Conservation (phyloP, 768 basidiomycete species). For the Kwoniella dendrophila region DNA sequence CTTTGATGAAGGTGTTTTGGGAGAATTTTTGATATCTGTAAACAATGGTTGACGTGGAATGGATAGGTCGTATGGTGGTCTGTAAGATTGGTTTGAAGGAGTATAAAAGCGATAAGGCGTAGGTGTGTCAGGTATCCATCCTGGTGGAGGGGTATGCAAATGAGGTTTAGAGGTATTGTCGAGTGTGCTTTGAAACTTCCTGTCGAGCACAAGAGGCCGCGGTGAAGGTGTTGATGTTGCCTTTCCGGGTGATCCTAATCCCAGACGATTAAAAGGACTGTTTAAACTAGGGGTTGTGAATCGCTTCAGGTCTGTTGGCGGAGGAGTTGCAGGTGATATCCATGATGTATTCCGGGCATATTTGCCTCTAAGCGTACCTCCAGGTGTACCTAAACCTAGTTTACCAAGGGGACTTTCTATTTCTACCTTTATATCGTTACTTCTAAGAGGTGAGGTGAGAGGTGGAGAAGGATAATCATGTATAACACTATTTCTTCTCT, state of each 20-base stretch:
- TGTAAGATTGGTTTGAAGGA: background rate
- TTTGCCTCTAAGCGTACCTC: no score
- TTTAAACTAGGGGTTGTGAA: background rate
- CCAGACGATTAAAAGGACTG: conserved; percentile 12
- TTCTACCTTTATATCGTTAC: background rate
- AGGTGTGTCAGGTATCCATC: conserved; percentile 19
- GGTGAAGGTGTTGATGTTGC: conserved; percentile 1
- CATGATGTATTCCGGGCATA: no score
- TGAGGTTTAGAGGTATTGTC: background rate
- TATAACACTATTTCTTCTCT: background rate
- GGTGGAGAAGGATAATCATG: background rate
- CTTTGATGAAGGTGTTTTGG: background rate
- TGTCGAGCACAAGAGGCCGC: background rate
- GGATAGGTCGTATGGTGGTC: background rate
- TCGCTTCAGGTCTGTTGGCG: background rate
- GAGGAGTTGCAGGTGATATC: background rate
- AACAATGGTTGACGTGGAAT: background rate
- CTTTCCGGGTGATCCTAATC: background rate
- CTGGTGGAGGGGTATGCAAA: conserved; percentile 8
- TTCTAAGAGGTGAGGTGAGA: background rate
- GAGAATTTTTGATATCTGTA: background rate
- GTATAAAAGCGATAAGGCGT: conserved; percentile 12
- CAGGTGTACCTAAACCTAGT: background rate
- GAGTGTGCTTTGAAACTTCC: background rate
- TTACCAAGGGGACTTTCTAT: conserved; percentile 3